Percentiles rank a stretch among this genome's conserved stretches.
Evolutionary conservation across 1,139 yeast genomes (phyloP).

Genomic region (Candida tunisiensis): DNA sequence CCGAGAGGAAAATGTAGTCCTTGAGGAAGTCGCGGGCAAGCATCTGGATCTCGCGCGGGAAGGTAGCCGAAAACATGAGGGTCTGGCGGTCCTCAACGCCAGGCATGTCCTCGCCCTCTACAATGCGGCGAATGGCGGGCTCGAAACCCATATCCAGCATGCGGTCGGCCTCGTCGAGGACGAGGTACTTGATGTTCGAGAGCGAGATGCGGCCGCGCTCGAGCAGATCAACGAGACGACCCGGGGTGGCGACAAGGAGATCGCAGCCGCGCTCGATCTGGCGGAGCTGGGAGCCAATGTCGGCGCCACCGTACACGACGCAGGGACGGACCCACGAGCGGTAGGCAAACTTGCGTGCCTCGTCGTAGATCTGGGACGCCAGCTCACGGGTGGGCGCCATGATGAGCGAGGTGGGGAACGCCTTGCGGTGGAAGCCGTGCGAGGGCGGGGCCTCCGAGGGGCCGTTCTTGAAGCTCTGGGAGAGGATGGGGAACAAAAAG

Average conservation of each 20-base stretch:
- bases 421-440: slow-evolving; percentile 35
- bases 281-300: slow-evolving; percentile 72
- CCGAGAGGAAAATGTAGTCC: slow-evolving; percentile 89
- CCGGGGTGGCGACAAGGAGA: slow-evolving; percentile 93
- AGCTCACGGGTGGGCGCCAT: slow-evolving; percentile 99
- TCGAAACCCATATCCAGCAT: slow-evolving; percentile 99
- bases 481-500: slow-evolving; percentile 91
- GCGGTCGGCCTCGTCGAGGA: slow-evolving; percentile 97
- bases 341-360: slow-evolving; percentile 88
- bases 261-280: slow-evolving; percentile 92
- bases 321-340: slow-evolving; percentile 98
- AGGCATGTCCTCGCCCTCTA: slow-evolving; percentile 97
- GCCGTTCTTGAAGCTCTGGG: slow-evolving; percentile 80
- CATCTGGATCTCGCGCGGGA: slow-evolving; percentile 95
- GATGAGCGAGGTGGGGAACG: slow-evolving; percentile 85
- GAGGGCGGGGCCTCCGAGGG: slow-evolving; percentile 51
- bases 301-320: slow-evolving; percentile 98
- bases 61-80: slow-evolving; percentile 95
- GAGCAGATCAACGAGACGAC: slow-evolving; percentile 90
- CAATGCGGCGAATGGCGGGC: slow-evolving; percentile 97
- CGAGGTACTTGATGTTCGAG: slow-evolving; percentile 80
- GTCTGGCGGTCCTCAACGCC: slow-evolving; percentile 84
- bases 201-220: slow-evolving; percentile 91
- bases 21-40: slow-evolving; percentile 94
- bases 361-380: slow-evolving; percentile 92